These are phyloP conservation scores for Boechera divaricarpa DNA, from an alignment of 345 rosid species.

Conservation along the genomic window DNA sequence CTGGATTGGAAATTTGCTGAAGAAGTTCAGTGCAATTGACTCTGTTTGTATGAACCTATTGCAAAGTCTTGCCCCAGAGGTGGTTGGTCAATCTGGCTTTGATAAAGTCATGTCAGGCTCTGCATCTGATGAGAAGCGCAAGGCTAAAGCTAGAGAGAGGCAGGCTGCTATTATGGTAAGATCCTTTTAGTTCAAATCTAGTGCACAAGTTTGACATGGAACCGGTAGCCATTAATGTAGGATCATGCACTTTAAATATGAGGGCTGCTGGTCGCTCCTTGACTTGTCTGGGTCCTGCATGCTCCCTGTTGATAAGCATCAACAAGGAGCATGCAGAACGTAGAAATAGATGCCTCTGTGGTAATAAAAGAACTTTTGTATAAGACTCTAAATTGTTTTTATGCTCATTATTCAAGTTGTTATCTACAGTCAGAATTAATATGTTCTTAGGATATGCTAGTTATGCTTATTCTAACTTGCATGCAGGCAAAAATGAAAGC, in stretches of 20 bases:
- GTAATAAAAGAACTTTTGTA: not conserved
- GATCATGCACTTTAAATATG: conserved; percentile 19
- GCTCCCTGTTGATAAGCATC: not conserved
- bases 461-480: conserved; percentile 40
- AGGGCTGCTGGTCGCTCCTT: conserved; percentile 7
- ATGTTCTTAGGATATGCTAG: conserved; percentile 20
- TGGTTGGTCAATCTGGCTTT: conserved; percentile 56
- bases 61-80: conserved; percentile 79
- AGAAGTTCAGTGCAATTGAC: conserved; percentile 78
- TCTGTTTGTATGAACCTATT: conserved; percentile 65
- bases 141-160: conserved; percentile 86
- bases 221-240: conserved; percentile 20
- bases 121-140: conserved; percentile 71
- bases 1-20: conserved; percentile 75
- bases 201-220: not conserved
- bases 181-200: conserved; percentile 29
- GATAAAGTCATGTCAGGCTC: conserved; percentile 45
- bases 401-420: conserved; percentile 21
- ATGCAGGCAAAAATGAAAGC: conserved; percentile 97
- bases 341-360: conserved; percentile 14
- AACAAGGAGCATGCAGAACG: conserved; percentile 23
- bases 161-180: conserved; percentile 91
- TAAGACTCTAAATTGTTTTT: conserved; percentile 5
- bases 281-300: conserved; percentile 14
- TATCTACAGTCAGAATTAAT: not conserved